Conservation (phyloP, 352 stramenopile genomes). For the Phytophthora hibernalis region DNA sequence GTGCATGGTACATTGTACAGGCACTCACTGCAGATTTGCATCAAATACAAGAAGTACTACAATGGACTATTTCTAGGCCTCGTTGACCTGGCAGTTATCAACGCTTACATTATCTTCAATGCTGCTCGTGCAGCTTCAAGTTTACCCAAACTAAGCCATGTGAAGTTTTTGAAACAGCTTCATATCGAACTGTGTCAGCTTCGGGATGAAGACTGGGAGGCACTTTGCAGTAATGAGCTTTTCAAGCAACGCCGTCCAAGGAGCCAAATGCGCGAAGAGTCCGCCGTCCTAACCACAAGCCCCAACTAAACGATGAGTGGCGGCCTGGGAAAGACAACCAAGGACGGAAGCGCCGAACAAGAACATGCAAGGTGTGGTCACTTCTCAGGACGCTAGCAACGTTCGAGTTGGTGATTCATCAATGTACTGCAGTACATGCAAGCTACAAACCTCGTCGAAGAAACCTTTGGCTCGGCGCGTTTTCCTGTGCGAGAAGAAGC, state of each 20-base stretch:
- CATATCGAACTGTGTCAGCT: neutral
- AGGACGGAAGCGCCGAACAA: conserved; percentile 4
- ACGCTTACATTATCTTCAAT: conserved; percentile 19
- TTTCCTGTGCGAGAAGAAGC: conserved; percentile 19
- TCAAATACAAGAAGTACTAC: conserved; percentile 28
- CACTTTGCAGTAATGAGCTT: too few relatives aligned
- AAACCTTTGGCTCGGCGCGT: conserved; percentile 7
- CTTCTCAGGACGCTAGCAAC: conserved; percentile 7
- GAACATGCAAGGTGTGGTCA: conserved; percentile 21
- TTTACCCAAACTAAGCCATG: neutral
- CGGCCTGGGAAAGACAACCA: conserved; percentile 6
- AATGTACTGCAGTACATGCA: conserved; percentile 16
- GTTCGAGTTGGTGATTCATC: neutral
- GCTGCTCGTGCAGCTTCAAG: neutral
- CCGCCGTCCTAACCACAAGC: too few relatives aligned
- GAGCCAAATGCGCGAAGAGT: neutral
- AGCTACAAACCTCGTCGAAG: conserved; percentile 3
- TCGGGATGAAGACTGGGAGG: conserved; percentile 5
- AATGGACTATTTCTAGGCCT: conserved; percentile 18
- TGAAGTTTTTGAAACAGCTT: neutral
- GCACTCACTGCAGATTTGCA: conserved; percentile 19
- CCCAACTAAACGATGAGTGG: conserved; percentile 13
- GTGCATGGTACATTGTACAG: neutral
- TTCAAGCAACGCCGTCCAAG: conserved; percentile 10
- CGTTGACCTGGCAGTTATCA: conserved; percentile 18